Percentiles rank a stretch among this genome's conserved stretches.
Evolutionary conservation across 2,329 filamentous ascomycete genomes (phyloP).

Genomic region (Malbranchea zuffiana): DNA sequence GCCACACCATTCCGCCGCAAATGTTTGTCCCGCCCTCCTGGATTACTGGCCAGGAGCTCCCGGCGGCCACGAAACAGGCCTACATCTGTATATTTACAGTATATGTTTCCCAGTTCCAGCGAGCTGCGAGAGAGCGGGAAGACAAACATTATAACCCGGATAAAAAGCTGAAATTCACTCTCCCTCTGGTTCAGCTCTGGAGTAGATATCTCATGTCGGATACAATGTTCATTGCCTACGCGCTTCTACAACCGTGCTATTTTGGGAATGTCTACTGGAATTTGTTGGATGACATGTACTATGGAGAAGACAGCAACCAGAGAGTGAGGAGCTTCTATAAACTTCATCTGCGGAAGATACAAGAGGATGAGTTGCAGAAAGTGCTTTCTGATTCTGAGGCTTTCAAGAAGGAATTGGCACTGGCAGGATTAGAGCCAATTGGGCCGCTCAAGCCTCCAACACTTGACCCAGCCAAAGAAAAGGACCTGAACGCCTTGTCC

Average conservation of each 20-base stretch:
- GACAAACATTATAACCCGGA: slow-evolving; percentile 4
- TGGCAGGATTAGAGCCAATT: slow-evolving; percentile 6
- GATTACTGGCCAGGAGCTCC: slow-evolving; percentile 2
- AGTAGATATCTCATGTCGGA: neutral
- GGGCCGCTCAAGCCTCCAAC: neutral
- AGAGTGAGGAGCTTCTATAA: slow-evolving; percentile 7
- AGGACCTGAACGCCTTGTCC: too few relatives aligned
- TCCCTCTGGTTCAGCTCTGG: slow-evolving; percentile 3
- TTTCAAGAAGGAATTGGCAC: slow-evolving; percentile 7
- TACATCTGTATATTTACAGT: neutral
- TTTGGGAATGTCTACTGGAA: slow-evolving; percentile 13
- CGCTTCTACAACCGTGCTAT: slow-evolving; percentile 6
- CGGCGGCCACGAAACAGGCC: slow-evolving; percentile 1
- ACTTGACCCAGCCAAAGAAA: slow-evolving; percentile 3
- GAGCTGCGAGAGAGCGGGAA: slow-evolving; percentile 1
- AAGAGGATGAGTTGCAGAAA: neutral
- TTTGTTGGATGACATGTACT: slow-evolving; percentile 3
- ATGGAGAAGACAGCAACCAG: slow-evolving; percentile 5
- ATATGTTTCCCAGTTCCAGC: neutral
- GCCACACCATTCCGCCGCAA: slow-evolving; percentile 8
- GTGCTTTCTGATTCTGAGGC: slow-evolving; percentile 1
- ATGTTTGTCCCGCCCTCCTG: slow-evolving; percentile 10
- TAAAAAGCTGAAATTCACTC: neutral
- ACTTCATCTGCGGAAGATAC: neutral
- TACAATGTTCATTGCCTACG: slow-evolving; percentile 6